Conservation (phyloP, 148 eudicot species). For the Persicaria maculosa region DNA sequence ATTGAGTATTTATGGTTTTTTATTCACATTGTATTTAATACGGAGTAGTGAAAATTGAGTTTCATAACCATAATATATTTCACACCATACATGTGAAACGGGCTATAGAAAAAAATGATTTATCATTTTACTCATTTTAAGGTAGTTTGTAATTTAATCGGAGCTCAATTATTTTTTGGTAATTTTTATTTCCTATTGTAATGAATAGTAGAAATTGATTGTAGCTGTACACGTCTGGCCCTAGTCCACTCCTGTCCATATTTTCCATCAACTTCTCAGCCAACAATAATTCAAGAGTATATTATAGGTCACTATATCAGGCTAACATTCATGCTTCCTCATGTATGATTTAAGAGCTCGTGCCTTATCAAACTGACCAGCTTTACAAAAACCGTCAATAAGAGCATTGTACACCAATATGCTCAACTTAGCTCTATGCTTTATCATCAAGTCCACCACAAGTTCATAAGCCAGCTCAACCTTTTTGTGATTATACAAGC, state of each 20-base stretch:
- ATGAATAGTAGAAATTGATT: conserved; percentile 79
- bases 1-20: too few relatives aligned
- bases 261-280: conserved; percentile 67
- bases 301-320: conserved; percentile 80
- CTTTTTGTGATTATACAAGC: conserved; percentile 66
- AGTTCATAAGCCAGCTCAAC: conserved; percentile 94
- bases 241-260: conserved; percentile 54
- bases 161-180: too few relatives aligned
- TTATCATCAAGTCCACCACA: conserved; percentile 49
- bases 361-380: conserved; percentile 70
- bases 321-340: conserved; percentile 69
- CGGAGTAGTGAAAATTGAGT: too few relatives aligned
- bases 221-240: conserved; percentile 76
- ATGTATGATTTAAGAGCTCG: conserved; percentile 59
- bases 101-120: too few relatives aligned
- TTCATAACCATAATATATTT: too few relatives aligned
- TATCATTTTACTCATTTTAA: too few relatives aligned
- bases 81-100: too few relatives aligned
- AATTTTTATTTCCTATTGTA: too few relatives aligned
- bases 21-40: too few relatives aligned
- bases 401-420: conserved; percentile 64
- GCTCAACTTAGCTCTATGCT: conserved; percentile 37
- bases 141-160: too few relatives aligned
- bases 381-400: conserved; percentile 74
- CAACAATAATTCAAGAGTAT: conserved; percentile 70